Evolutionary conservation across 164 flowering plant species (phyloP).

Genomic region (grape (Vitis vinifera)): DNA sequence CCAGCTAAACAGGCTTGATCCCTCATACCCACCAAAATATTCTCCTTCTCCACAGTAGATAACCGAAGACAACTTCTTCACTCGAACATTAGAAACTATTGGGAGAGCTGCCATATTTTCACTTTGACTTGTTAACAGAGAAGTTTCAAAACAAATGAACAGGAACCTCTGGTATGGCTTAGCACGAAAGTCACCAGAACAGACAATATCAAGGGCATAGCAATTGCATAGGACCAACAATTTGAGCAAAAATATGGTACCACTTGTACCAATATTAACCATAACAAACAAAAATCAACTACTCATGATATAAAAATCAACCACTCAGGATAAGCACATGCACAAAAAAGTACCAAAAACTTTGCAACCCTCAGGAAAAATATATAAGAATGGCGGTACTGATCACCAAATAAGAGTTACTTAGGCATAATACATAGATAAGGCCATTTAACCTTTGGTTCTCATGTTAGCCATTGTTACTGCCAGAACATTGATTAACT

Average conservation of each 20-base stretch:
- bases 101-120: conserved; percentile 71
- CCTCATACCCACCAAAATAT: conserved; percentile 95
- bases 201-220: neutral
- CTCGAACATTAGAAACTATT: conserved; percentile 59
- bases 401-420: too few relatives aligned
- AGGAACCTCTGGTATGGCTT: neutral
- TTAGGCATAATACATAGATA: too few relatives aligned
- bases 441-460: too few relatives aligned
- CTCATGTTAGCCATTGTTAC: neutral
- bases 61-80: conserved; percentile 57
- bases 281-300: too few relatives aligned
- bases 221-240: too few relatives aligned
- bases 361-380: neutral
- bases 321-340: neutral
- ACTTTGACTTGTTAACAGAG: conserved; percentile 4
- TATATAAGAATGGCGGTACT: neutral
- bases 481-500: neutral
- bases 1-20: conserved; percentile 89
- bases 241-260: too few relatives aligned
- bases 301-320: too few relatives aligned
- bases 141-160: neutral
- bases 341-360: neutral
- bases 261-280: too few relatives aligned
- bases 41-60: conserved; percentile 75
- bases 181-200: neutral